Conservation (phyloP, 2,329 filamentous ascomycete genomes). For the Cladophialophora psammophila region DNA sequence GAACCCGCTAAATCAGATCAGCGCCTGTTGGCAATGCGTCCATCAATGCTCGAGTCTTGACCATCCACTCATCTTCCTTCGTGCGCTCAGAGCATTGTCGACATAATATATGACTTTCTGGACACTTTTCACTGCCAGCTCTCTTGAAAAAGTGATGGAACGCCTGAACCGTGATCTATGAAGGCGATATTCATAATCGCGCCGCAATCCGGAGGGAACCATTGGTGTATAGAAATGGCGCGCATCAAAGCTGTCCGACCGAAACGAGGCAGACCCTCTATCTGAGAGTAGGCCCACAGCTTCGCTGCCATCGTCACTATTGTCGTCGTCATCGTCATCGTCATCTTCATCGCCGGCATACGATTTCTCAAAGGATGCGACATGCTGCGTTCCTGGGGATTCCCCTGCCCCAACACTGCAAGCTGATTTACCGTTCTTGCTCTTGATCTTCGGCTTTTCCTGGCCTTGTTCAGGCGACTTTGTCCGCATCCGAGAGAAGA, state of each 20-base stretch:
- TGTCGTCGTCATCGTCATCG: not conserved
- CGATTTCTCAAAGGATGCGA: not conserved
- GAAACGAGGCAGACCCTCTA: not conserved
- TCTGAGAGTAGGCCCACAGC: slow-evolving; percentile 15
- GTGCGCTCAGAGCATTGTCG: slow-evolving; percentile 3
- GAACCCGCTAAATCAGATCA: not conserved
- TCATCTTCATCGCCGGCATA: slow-evolving; percentile 15
- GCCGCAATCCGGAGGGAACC: slow-evolving; percentile 2
- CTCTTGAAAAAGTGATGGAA: not conserved
- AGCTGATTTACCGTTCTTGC: not conserved
- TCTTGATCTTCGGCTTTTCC: slow-evolving; percentile 9
- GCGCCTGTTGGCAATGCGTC: not conserved
- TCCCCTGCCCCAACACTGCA: not conserved
- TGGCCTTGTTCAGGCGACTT: slow-evolving; percentile 4
- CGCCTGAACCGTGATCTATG: slow-evolving; percentile 15
- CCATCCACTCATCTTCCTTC: slow-evolving; percentile 11
- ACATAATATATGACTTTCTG: slow-evolving; percentile 3
- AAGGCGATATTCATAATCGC: slow-evolving; percentile 9
- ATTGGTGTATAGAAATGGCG: slow-evolving; percentile 13
- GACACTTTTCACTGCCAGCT: not conserved
- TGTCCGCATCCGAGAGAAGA: slow-evolving; percentile 8
- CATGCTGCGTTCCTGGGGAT: not conserved
- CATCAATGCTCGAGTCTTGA: slow-evolving; percentile 12
- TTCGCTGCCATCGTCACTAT: slow-evolving; percentile 10
- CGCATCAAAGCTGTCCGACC: slow-evolving; percentile 1